A percentile compares a stretch with the other conserved stretches of the same genome.
Evolutionary conservation across 139 green algal species (phyloP).

Genomic region (Chlamydomonas sp.): DNA sequence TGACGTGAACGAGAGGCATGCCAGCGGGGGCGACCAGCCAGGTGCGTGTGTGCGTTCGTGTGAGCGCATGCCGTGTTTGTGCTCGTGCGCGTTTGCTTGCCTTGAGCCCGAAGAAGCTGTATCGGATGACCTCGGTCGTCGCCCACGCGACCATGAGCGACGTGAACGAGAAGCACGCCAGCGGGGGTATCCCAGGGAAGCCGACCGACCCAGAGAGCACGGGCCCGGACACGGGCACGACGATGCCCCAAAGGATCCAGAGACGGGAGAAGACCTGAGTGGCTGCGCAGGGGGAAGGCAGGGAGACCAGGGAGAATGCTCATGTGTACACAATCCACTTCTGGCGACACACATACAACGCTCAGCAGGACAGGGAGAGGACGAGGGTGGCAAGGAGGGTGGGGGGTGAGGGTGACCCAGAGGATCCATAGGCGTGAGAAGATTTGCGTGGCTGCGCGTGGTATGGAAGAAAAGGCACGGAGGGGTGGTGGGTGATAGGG

Average conservation of each 20-base stretch:
- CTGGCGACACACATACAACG: too few relatives aligned
- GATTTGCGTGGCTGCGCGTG: slow-evolving; percentile 69
- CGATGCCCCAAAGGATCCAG: slow-evolving; percentile 61
- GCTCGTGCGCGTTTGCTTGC: too few relatives aligned
- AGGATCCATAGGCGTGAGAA: slow-evolving; percentile 43
- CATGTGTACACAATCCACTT: too few relatives aligned
- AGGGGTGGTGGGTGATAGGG: not conserved
- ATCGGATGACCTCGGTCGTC: slow-evolving; percentile 84
- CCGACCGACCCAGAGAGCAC: not conserved
- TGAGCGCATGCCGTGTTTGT: too few relatives aligned
- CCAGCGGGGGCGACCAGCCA: too few relatives aligned
- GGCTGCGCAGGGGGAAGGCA: slow-evolving; percentile 66
- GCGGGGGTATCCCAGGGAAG: not conserved
- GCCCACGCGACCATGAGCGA: slow-evolving; percentile 81
- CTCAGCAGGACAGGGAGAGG: too few relatives aligned
- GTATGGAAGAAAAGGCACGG: not conserved
- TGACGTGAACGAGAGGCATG: too few relatives aligned
- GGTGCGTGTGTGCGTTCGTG: too few relatives aligned
- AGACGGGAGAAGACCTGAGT: slow-evolving; percentile 76
- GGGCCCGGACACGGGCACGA: slow-evolving; percentile 43
- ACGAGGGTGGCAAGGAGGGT: too few relatives aligned
- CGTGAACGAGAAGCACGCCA: too few relatives aligned
- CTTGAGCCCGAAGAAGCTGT: slow-evolving; percentile 86
- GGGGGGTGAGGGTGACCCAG: too few relatives aligned
- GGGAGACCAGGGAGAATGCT: too few relatives aligned